phyloP scores from a whole-genome alignment of 2,329 filamentous ascomycete genomes.

The Paecilomyces sp. region DNA sequence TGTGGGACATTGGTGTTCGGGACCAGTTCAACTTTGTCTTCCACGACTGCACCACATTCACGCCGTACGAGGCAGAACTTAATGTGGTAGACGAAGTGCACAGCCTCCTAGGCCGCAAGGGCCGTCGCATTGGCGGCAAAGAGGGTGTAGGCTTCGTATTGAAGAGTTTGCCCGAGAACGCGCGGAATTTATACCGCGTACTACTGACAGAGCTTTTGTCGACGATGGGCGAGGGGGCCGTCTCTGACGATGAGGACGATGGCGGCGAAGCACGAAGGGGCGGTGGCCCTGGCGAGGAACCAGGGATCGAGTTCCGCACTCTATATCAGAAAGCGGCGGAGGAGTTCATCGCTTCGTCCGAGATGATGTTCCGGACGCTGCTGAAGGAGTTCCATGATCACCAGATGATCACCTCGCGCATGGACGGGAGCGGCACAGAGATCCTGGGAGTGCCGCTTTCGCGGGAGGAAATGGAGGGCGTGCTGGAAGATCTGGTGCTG shows the following conservation, averaged over 20 bases:
- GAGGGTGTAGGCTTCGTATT: constrained; percentile 90
- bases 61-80: constrained; percentile 63
- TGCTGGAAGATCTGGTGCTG: constrained; percentile 66
- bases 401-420: constrained; percentile 87
- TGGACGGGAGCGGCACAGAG: constrained; percentile 79
- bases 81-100: constrained; percentile 89
- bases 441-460: constrained; percentile 77
- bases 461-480: constrained; percentile 79
- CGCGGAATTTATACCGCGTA: constrained; percentile 76
- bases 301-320: constrained; percentile 80
- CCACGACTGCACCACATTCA: constrained; percentile 90
- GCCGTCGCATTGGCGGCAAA: constrained; percentile 73
- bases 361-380: constrained; percentile 89
- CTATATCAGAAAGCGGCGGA: constrained; percentile 94
- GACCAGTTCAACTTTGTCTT: constrained; percentile 80
- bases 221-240: constrained; percentile 49
- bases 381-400: constrained; percentile 98
- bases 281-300: constrained; percentile 23
- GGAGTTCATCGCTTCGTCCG: constrained; percentile 93
- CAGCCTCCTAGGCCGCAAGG: constrained; percentile 72
- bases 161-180: constrained; percentile 85
- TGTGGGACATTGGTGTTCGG: constrained; percentile 85
- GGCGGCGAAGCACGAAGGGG: constrained; percentile 18
- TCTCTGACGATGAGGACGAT: constrained; percentile 46
- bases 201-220: constrained; percentile 78